Evolutionary conservation across 345 rosid species (phyloP), one percentile per base, ranked within the genome.

Genomic region (Arabidopsis arenosa): DNA sequence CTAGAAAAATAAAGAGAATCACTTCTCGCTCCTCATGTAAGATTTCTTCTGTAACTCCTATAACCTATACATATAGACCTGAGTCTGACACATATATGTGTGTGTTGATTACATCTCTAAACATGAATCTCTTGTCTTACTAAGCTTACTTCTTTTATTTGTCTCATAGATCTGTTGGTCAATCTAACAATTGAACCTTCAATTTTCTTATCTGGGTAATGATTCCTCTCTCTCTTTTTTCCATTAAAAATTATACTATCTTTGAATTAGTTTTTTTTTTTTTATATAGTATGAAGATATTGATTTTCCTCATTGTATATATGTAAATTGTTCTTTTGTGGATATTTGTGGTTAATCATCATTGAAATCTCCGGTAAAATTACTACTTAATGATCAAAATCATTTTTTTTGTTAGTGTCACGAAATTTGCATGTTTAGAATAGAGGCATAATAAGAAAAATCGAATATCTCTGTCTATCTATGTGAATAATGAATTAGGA

Each of bases 91-190:
- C 4, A 28, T 28, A 28, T 28, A 28, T 59, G 17, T 18, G 33
- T 70, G 4, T 58, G 5, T 21, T 44, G 48, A 48, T 58, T 17
- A 44, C 51, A 47, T 33, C 54, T 69, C n/a, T 70, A 17, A 57
- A 9, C 74, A 57, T 57, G 33, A 32, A 57, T 41, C 21, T 43
- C 11, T 23, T 59, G 36, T 59, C 57, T 71, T 56, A 4, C 54
- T 70, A 21, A 45, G 26, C 43, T 58, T 70, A 10, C 7, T 61
- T 72, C 5, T 62, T 61, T 51, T 28, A 30, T 32, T 58, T 53
- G 47, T 51, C 39, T 37, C 52, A 47, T 7, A 72, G 69, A 62
- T 72, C 76, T 72, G 53, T 62, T 72, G 51, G 61, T 61, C 68
- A 60, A 72, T 5, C 35, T 49, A 48, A 60, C 37, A 18, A 15